Base-by-base conservation (phyloP, 371 early-diverging fungal species). In the Chytridiales sp. region DNA sequence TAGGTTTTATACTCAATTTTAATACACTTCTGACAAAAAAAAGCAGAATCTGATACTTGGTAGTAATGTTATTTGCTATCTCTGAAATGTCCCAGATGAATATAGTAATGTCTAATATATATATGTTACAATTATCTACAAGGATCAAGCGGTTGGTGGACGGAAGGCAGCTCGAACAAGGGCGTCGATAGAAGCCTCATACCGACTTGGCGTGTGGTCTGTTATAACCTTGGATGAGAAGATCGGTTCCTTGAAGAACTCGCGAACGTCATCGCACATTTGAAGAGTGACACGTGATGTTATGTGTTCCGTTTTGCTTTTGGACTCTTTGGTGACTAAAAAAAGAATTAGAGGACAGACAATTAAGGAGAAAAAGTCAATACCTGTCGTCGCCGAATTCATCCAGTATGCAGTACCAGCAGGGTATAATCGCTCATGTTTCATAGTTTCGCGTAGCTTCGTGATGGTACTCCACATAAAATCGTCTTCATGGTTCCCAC, bases 351-450 rank as follows among this genome's bases (percentile, higher is more conserved):
- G 2, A 40, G 19, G 19, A 43, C n/a, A 30, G 1, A 24, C 44
- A 4, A 42, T 30, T 29, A 44, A 29, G 43, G 27, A 29, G 11
- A 22, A 15, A n/a, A n/a, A 22, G 2, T 15, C 13, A 21, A 9
- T 34, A 60, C 61, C 57, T 3, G 65, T 60, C 35, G 36, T 44
- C 11, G 61, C 31, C 26, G 64, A 53, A 1, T 39, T 44, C 58
- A 71, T 64, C 65, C 64, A 67, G 38, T 67, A 71, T 24, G 62
- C 54, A 21, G 44, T 54, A 8, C 74, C 74, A 43, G 66, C 57
- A 21, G 72, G 71, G 34, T 47, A 70, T 31, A 69, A 53, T 47
- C 67, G 31, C 49, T 66, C 64, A 27, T 63, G 64, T 30, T 36
- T 52, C 66, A 69, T 67, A 32, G 35, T 59, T 36, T 44, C 60